Percentiles rank a stretch among this genome's conserved stretches.
These are phyloP conservation scores for Barnettozyma californica DNA, from an alignment of 805 yeast genomes.

Conservation along the genomic window DNA sequence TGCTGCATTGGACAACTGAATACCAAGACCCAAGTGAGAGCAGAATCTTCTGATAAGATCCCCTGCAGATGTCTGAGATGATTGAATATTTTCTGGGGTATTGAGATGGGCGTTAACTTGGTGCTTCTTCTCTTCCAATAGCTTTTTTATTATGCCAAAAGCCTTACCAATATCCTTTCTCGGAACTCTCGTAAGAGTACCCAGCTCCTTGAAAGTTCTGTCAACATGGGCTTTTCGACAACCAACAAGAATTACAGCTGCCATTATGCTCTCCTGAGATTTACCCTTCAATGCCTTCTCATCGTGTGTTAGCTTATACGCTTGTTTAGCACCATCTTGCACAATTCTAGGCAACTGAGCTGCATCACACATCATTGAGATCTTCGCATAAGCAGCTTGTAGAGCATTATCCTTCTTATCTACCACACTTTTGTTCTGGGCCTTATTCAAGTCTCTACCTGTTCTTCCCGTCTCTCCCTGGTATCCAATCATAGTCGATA, in stretches of 20 bases:
- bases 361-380: constrained; percentile 95
- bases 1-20: constrained; percentile 86
- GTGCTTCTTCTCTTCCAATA: constrained; percentile 39
- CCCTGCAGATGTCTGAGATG: constrained; percentile 88
- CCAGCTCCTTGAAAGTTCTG: constrained; percentile 91
- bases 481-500: constrained; percentile 86
- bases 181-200: constrained; percentile 92
- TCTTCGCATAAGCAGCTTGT: constrained; percentile 83
- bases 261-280: constrained; percentile 91
- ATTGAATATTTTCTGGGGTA: constrained; percentile 40
- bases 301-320: constrained; percentile 85
- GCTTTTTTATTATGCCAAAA: constrained; percentile 76
- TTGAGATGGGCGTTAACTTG: constrained; percentile 20
- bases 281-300: constrained; percentile 84
- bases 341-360: constrained; percentile 91
- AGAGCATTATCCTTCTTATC: constrained; percentile 86
- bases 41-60: constrained; percentile 94
- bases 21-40: constrained; percentile 83
- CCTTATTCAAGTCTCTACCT: constrained; percentile 86
- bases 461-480: constrained; percentile 73
- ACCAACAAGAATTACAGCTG: constrained; percentile 91
- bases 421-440: constrained; percentile 79
- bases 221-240: constrained; percentile 93
- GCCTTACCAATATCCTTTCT: constrained; percentile 92
- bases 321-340: constrained; percentile 96